Conservation (phyloP, 805 yeast genomes). For the Kuraishia hungarica region DNA sequence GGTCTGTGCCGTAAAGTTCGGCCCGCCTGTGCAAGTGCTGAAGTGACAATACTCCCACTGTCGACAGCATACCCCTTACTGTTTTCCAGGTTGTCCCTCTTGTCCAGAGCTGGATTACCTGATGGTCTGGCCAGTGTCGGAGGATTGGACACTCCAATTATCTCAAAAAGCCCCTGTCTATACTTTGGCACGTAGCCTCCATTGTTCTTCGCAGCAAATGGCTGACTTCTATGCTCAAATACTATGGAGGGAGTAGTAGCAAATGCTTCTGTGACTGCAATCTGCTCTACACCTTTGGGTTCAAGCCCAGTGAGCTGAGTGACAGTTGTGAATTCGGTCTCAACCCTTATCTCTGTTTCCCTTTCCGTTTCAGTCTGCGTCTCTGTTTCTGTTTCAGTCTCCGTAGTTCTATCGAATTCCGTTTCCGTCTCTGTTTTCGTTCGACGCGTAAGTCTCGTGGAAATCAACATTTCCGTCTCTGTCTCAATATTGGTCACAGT, state of each 20-base stretch:
- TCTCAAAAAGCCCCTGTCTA: neutral
- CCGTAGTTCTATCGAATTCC: conserved; percentile 1
- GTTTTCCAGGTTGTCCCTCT: neutral
- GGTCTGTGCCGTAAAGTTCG: neutral
- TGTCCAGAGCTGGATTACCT: neutral
- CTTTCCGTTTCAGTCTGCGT: conserved; percentile 12
- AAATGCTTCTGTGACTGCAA: neutral
- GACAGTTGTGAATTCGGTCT: conserved; percentile 4
- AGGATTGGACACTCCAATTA: neutral
- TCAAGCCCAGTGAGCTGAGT: neutral
- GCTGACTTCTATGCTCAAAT: neutral
- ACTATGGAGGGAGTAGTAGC: neutral
- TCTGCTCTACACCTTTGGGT: conserved; percentile 5
- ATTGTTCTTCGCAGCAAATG: neutral
- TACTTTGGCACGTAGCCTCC: neutral
- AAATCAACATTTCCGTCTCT: neutral
- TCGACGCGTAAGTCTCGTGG: neutral
- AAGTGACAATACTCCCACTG: neutral
- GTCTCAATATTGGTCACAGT: neutral
- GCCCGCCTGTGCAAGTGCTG: neutral
- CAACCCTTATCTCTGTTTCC: conserved; percentile 10
- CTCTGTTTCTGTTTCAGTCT: conserved; percentile 11
- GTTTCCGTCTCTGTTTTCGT: conserved; percentile 6
- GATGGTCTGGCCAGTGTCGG: neutral
- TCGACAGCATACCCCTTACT: too few relatives aligned